phyloP scores from a whole-genome alignment of 1,284 basidiomycete genomes.

The Pseudozyma hubeiensis region DNA sequence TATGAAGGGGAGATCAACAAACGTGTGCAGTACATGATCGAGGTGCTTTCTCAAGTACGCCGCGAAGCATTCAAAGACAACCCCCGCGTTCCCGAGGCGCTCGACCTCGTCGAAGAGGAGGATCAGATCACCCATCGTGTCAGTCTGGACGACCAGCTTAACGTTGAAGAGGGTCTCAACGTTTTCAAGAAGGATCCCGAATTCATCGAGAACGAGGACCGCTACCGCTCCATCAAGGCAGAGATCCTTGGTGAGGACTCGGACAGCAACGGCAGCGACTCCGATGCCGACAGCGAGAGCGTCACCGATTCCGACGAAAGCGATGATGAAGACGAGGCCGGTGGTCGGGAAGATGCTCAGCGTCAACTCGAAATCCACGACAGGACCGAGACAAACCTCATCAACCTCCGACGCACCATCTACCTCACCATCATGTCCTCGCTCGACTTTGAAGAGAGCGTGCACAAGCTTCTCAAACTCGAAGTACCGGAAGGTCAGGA shows the following conservation, averaged over 20 bases:
- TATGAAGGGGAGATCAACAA: constrained; percentile 96
- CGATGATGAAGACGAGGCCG: constrained; percentile 78
- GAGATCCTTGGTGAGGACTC: constrained; percentile 83
- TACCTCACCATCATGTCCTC: constrained; percentile 93
- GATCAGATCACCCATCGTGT: constrained; percentile 91
- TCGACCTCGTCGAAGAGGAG: constrained; percentile 97
- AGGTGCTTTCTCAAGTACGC: constrained; percentile 80
- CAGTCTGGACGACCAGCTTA: constrained; percentile 88
- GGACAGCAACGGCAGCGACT: constrained; percentile 43
- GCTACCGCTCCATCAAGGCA: constrained; percentile 88
- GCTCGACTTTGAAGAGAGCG: constrained; percentile 90
- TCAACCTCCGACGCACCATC: constrained; percentile 92
- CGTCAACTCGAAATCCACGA: constrained; percentile 83
- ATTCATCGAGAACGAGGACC: constrained; percentile 90
- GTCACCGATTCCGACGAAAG: constrained; percentile 69
- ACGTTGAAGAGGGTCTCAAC: constrained; percentile 93
- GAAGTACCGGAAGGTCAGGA: constrained; percentile 91
- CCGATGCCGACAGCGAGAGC: constrained; percentile 38
- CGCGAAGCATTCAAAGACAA: constrained; percentile 99
- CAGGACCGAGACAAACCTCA: constrained; percentile 91
- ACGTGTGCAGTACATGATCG: constrained; percentile 99
- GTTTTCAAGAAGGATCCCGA: constrained; percentile 95
- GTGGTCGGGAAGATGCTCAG: constrained; percentile 71
- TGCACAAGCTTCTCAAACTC: constrained; percentile 95
- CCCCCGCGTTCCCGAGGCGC: constrained; percentile 87